Conservation (phyloP, 1,139 yeast species). For the Protomyces arabidopsidicola region DNA sequence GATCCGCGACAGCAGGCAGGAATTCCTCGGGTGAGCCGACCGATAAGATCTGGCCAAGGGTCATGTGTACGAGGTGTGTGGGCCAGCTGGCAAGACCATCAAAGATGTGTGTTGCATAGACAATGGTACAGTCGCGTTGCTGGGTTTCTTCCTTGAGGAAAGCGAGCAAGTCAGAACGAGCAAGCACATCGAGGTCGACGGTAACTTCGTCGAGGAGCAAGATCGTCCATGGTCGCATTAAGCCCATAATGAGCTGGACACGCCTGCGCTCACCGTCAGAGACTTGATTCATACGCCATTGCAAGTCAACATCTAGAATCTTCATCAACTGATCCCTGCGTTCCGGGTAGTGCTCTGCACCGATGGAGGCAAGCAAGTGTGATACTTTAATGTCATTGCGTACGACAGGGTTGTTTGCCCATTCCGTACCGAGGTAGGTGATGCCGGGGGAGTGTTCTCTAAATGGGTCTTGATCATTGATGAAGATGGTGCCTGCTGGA, state of each 20-base stretch:
- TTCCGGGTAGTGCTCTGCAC: slow-evolving; percentile 68
- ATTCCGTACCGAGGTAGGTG: slow-evolving; percentile 93
- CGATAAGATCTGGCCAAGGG: slow-evolving; percentile 53
- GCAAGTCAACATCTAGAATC: slow-evolving; percentile 74
- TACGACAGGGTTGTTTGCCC: slow-evolving; percentile 91
- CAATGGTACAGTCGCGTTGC: slow-evolving; percentile 60
- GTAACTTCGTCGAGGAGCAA: slow-evolving; percentile 89
- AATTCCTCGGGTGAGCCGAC: slow-evolving; percentile 31
- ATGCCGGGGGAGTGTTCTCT: slow-evolving; percentile 57
- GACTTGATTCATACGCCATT: slow-evolving; percentile 87
- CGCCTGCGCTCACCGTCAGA: slow-evolving; percentile 94
- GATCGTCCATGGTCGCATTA: slow-evolving; percentile 82
- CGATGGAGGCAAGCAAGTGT: slow-evolving; percentile 71
- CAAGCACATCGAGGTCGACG: slow-evolving; percentile 89
- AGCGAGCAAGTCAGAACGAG: slow-evolving; percentile 64
- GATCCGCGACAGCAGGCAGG: background rate
- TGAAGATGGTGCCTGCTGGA: slow-evolving; percentile 55
- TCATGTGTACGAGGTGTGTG: slow-evolving; percentile 72
- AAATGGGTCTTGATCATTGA: slow-evolving; percentile 87
- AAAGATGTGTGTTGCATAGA: slow-evolving; percentile 94
- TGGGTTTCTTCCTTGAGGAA: slow-evolving; percentile 69
- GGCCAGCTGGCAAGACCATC: slow-evolving; percentile 94
- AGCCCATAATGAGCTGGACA: slow-evolving; percentile 90
- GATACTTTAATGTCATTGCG: slow-evolving; percentile 86
- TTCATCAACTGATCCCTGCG: slow-evolving; percentile 71